Percentiles rank a stretch among this genome's conserved stretches.
These are phyloP conservation scores for Apocynum venetum DNA, from an alignment of 257 asterid species.

Conservation along the genomic window DNA sequence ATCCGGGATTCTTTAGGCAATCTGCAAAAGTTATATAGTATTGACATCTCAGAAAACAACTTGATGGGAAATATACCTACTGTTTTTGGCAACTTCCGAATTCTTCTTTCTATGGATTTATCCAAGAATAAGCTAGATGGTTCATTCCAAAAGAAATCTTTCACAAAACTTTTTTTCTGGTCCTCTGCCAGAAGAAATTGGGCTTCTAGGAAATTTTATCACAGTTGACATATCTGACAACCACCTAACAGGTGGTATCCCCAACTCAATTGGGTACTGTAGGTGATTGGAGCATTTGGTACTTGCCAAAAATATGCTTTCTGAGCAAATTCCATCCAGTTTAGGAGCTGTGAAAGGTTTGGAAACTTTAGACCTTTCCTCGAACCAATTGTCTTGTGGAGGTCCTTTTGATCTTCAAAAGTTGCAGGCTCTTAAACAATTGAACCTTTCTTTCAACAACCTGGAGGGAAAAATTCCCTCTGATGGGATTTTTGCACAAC, in stretches of 20 bases:
- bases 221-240: conserved; percentile 41
- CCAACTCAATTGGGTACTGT: conserved; percentile 36
- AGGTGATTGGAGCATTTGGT: conserved; percentile 41
- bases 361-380: conserved; percentile 51
- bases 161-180: no score
- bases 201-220: conserved; percentile 18
- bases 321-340: conserved; percentile 46
- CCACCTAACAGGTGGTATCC: conserved; percentile 41
- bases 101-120: no score
- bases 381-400: conserved; percentile 29
- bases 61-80: no score
- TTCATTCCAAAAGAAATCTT: no score
- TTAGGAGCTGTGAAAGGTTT: conserved; percentile 38
- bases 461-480: conserved; percentile 48
- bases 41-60: no score
- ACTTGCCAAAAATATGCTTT: conserved; percentile 37
- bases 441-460: conserved; percentile 54
- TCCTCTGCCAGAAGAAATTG: no score
- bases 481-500: conserved; percentile 38
- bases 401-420: conserved; percentile 35
- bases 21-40: no score
- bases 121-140: no score
- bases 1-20: no score
- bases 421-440: conserved; percentile 27
- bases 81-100: no score